Evolutionary conservation across 2,329 filamentous ascomycete genomes (phyloP), one percentile per base, ranked within the genome.

Genomic region (Ciborinia camelliae): DNA sequence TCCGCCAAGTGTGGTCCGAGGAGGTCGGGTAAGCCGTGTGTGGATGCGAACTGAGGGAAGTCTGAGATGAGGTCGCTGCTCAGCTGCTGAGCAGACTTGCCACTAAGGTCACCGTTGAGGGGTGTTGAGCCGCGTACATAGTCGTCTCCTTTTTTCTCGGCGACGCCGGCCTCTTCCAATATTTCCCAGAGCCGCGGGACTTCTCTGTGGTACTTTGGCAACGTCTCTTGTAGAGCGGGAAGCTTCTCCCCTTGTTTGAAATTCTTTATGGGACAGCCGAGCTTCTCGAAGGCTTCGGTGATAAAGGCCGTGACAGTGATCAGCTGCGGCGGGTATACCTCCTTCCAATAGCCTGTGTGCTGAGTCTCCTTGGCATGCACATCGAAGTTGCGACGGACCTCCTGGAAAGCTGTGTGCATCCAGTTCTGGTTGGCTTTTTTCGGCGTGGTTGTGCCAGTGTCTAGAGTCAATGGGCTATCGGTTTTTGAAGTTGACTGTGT

Each of bases 11-110:
- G 37, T 3, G 61, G 64, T 1, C 71, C 72, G 1, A 65, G 54
- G 1, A 64, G 37, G 3, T 61, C 45, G 1, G 68, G 32, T 0
- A 74, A 59, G 5, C 68, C 66, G 62, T 67, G 47, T 4, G 60
- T 65, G 5, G 28, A 35, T 18, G 65, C 65, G 47, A 79, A 75
- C 10, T 73, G 65, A 0, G 79, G 77, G 35, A 72, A 75, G 8
- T 70, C 64, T 0, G 63, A 35, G 1, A 76, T 48, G 1, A 78
- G 67, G 1, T 74, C 65, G 3, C 70, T 52, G 32, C 71, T 69
- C 12, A 77, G 55, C 4, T 61, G 58, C 2, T 61, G 47, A 6
- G 68, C 52, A 23, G 67, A 23, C 4, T 60, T 62, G 2, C 2
- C 26, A 41, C 12, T 26, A 4, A 18, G 4, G 4, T 15, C 37